Evolutionary conservation across 352 stramenopile species (phyloP).

Genomic region (Pythium guiyangense): DNA sequence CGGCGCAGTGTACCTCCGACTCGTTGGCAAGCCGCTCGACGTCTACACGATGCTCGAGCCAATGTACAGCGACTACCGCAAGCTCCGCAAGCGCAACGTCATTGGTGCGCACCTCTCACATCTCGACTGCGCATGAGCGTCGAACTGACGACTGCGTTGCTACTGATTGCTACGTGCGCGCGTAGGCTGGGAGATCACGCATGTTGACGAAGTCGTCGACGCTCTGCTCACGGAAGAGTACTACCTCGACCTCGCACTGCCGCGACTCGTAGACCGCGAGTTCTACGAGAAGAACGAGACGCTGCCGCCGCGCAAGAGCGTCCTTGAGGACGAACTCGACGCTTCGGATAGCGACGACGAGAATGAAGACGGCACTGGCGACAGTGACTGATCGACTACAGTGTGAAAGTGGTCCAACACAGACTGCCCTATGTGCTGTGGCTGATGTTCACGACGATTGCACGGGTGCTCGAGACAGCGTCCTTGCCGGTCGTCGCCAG

Average conservation of each 20-base stretch:
- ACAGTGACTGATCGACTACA: no score
- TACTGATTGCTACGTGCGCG: no score
- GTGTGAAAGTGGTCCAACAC: no score
- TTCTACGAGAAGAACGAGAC: constrained; percentile 78
- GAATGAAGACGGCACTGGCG: constrained; percentile 15
- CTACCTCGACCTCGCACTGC: constrained; percentile 94
- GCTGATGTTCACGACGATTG: no score
- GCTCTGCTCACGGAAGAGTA: constrained; percentile 90
- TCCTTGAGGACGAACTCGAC: constrained; percentile 74
- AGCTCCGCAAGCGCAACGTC: constrained; percentile 86
- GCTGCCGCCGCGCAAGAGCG: constrained; percentile 59
- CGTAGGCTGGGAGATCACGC: constrained; percentile 87
- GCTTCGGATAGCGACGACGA: constrained; percentile 17
- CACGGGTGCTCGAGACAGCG: no score
- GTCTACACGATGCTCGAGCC: constrained; percentile 95
- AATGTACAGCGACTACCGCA: constrained; percentile 95
- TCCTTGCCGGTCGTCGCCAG: no score
- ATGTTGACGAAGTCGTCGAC: constrained; percentile 97
- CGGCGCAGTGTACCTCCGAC: constrained; percentile 94
- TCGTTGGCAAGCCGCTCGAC: constrained; percentile 91
- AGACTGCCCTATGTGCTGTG: no score
- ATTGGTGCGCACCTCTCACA: constrained; percentile 30
- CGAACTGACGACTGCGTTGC: no score
- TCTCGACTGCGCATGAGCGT: no score
- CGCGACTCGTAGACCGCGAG: constrained; percentile 84